Conservation (phyloP, 2,329 filamentous ascomycete species). For the Penicillium vulpinum region DNA sequence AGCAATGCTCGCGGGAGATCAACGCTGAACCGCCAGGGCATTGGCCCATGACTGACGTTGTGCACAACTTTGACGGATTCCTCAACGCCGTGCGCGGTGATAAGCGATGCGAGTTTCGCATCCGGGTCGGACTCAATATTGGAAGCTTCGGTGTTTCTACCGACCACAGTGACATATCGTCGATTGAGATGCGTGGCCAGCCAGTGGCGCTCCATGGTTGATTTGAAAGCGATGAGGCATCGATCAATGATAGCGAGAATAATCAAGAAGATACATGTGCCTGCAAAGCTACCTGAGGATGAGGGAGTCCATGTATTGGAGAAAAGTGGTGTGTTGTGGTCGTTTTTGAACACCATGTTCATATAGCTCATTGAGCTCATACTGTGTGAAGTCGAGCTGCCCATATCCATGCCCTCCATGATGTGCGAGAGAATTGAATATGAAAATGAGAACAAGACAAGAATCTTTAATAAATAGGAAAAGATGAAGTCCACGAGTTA, state of each 20-base stretch:
- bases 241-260: slow-evolving; percentile 70
- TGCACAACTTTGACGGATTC: slow-evolving; percentile 75
- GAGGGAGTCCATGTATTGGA: slow-evolving; percentile 72
- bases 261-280: slow-evolving; percentile 88
- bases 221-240: slow-evolving; percentile 68
- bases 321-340: slow-evolving; percentile 64
- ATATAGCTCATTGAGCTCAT: slow-evolving; percentile 23
- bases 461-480: not conserved
- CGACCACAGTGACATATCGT: slow-evolving; percentile 73
- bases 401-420: slow-evolving; percentile 14
- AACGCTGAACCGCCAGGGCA: slow-evolving; percentile 79
- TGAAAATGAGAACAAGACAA: not conserved
- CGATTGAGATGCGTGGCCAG: slow-evolving; percentile 69
- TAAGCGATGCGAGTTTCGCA: slow-evolving; percentile 64
- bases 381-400: not conserved
- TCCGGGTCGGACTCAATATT: slow-evolving; percentile 60
- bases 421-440: not conserved
- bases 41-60: slow-evolving; percentile 51
- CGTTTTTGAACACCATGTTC: slow-evolving; percentile 54
- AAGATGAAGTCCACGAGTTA: too few species aligned
- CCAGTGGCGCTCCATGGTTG: slow-evolving; percentile 63
- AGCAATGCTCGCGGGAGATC: slow-evolving; percentile 72
- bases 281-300: slow-evolving; percentile 72
- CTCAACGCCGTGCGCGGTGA: slow-evolving; percentile 75
- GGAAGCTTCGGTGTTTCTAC: slow-evolving; percentile 60